Evolutionary conservation across 2,329 filamentous ascomycete genomes (phyloP).

Genomic region (Diaporthe capsici): DNA sequence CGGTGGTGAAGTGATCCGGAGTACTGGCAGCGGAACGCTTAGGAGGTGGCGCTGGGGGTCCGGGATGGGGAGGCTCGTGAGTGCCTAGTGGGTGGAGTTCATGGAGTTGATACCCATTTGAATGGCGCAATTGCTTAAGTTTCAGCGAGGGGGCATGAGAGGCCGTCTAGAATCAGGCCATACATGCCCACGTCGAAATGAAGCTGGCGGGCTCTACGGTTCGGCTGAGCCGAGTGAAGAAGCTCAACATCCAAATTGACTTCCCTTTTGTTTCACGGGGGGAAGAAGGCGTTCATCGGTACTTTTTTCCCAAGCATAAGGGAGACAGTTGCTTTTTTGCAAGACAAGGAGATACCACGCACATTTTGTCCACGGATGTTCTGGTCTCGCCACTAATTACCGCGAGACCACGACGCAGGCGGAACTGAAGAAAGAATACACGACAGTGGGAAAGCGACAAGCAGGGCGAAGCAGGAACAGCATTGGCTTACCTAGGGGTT

Average conservation of each 20-base stretch:
- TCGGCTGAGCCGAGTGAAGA: background rate
- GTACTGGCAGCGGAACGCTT: constrained; percentile 60
- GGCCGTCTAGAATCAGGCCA: background rate
- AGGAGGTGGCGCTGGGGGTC: constrained; percentile 68
- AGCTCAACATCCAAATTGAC: background rate
- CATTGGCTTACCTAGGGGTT: constrained; percentile 31
- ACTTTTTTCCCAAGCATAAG: constrained; percentile 1
- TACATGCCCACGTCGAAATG: no score
- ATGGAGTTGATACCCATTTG: constrained; percentile 27
- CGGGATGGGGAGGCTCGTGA: constrained; percentile 64
- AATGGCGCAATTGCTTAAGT: background rate
- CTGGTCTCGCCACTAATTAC: constrained; percentile 17
- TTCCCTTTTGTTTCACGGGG: constrained; percentile 29
- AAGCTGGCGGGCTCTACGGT: background rate
- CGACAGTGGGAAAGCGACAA: constrained; percentile 5
- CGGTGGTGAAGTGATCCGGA: constrained; percentile 67
- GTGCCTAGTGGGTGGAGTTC: constrained; percentile 55
- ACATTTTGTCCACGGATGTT: constrained; percentile 26
- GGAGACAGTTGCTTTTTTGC: constrained; percentile 28
- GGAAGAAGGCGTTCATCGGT: constrained; percentile 28
- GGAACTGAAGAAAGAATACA: constrained; percentile 12
- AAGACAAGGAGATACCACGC: constrained; percentile 40
- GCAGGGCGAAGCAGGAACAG: constrained; percentile 7
- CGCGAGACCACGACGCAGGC: constrained; percentile 3
- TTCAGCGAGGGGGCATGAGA: background rate